Conservation (phyloP, 495 filamentous ascomycete genomes). For the Aspergillus cavernicola region DNA sequence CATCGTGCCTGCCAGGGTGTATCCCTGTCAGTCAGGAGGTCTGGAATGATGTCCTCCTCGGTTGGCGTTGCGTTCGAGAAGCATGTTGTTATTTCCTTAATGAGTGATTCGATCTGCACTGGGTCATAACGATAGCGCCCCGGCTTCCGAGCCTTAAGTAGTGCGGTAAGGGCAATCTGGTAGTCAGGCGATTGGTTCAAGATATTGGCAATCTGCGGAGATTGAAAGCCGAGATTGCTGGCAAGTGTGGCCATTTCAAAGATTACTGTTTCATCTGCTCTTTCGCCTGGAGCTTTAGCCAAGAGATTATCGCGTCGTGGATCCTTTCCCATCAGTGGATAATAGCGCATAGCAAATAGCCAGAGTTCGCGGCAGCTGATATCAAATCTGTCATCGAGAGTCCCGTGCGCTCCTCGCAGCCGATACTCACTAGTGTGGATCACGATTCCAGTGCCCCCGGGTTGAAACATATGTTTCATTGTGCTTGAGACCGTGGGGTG, state of each 20-base stretch:
- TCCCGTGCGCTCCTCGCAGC: constrained; percentile 10
- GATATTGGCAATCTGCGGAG: constrained; percentile 24
- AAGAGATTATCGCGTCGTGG: constrained; percentile 18
- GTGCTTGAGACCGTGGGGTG: constrained; percentile 17
- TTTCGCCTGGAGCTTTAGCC: constrained; percentile 14
- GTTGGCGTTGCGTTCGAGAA: constrained; percentile 8
- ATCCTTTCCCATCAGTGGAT: constrained; percentile 20
- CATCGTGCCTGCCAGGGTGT: background rate
- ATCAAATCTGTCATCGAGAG: constrained; percentile 10
- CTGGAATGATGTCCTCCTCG: background rate
- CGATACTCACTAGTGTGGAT: constrained; percentile 23
- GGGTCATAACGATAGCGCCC: constrained; percentile 27
- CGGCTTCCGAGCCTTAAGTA: constrained; percentile 29
- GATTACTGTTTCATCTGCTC: constrained; percentile 21
- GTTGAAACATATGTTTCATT: constrained; percentile 1
- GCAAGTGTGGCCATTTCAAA: constrained; percentile 29
- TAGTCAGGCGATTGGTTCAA: constrained; percentile 28
- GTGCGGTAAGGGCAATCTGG: constrained; percentile 26
- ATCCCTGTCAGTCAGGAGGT: background rate
- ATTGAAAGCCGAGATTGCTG: constrained; percentile 28
- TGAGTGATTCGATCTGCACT: constrained; percentile 19
- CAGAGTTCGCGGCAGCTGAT: constrained; percentile 22
- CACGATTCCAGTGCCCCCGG: background rate
- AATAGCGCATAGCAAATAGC: constrained; percentile 26
- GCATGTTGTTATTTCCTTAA: constrained; percentile 20